Base-by-base conservation (phyloP, 2,329 filamentous ascomycete species). In the Alternaria dauci region DNA sequence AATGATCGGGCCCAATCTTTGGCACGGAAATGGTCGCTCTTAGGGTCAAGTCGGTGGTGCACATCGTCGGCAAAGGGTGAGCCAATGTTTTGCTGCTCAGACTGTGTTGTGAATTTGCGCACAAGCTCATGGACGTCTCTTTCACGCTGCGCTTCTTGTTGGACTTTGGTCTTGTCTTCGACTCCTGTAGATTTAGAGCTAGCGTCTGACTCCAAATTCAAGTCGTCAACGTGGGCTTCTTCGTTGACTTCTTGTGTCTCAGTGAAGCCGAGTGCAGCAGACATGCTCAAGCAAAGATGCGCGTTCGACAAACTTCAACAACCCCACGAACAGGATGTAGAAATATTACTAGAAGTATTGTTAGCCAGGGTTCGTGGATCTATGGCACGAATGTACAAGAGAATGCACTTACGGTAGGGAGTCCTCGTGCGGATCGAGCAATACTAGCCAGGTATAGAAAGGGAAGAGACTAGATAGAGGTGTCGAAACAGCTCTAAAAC, bases 1-100 rank as follows among this genome's bases (percentile, higher is more conserved):
- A 83, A 80, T 5, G 80, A 76, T 61, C 79, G 81, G 2, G 81
- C 79, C 81, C 81, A 83, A 55, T 74, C 69, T 47, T 78, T 71
- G 5, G 80, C 77, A 46, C 70, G 76, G 73, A 84, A 84, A 46
- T 79, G 76, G 4, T 74, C 63, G 30, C 77, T 80, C 18, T 75
- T 70, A 0, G 82, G 82, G 59, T 84, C 79, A 26, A 83, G 68
- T 9, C 69, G 70, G 1, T 79, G 79, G 57, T 74, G 77, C 54
- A 75, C 58, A 42, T 76, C 71, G 32, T 79, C 75, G 59, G 62
- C 61, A 26, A 76, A 76, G 0, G 73, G 73, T 14, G 75, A 76
- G 56, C 65, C 66, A 26, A 74, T 69, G 25, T 78, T 68, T 2
- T 77, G 69, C 55, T 72, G 79, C 11, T 68, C 73, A 6, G 79